Percentiles rank a stretch among this genome's conserved stretches.
Evolutionary conservation across 2,329 filamentous ascomycete genomes (phyloP).

Genomic region (Cryoendolithus antarcticus): DNA sequence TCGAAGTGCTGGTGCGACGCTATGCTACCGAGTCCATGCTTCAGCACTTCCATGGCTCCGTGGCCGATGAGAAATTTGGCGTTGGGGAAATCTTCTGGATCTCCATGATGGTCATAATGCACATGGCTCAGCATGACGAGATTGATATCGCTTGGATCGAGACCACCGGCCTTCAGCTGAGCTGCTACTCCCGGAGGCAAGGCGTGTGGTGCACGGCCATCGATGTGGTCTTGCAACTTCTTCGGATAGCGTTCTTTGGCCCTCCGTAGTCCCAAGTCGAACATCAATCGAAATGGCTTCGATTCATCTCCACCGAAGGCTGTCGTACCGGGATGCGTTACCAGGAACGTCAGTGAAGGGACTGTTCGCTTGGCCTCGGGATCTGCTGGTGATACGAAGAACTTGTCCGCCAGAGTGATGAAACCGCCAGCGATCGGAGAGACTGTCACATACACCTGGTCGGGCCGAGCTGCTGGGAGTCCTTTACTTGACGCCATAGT

Average conservation of each 20-base stretch:
- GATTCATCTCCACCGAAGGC: constrained; percentile 5
- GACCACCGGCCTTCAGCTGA: constrained; percentile 24
- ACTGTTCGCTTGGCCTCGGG: constrained; percentile 35
- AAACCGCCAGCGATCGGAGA: constrained; percentile 21
- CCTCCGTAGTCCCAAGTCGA: constrained; percentile 42
- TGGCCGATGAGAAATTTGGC: constrained; percentile 40
- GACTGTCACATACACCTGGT: constrained; percentile 19
- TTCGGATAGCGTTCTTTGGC: constrained; percentile 32
- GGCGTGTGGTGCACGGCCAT: constrained; percentile 33
- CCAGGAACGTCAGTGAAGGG: constrained; percentile 42
- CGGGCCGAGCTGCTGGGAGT: constrained; percentile 11
- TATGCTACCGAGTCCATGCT: constrained; percentile 15
- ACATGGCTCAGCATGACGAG: constrained; percentile 38
- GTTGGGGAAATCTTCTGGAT: constrained; percentile 37
- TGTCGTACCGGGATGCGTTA: constrained; percentile 31
- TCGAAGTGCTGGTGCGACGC: constrained; percentile 32
- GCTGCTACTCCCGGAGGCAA: constrained; percentile 33
- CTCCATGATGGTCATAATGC: constrained; percentile 49
- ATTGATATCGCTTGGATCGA: constrained; percentile 26
- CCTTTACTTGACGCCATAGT: background rate
- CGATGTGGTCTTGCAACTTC: constrained; percentile 34
- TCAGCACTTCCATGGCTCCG: constrained; percentile 32
- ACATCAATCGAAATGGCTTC: constrained; percentile 31
- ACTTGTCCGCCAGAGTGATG: constrained; percentile 19
- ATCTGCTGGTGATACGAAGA: constrained; percentile 24